These are phyloP conservation scores for Clitocybe nebularis DNA, from an alignment of 1,284 basidiomycete genomes.

Conservation along the genomic window DNA sequence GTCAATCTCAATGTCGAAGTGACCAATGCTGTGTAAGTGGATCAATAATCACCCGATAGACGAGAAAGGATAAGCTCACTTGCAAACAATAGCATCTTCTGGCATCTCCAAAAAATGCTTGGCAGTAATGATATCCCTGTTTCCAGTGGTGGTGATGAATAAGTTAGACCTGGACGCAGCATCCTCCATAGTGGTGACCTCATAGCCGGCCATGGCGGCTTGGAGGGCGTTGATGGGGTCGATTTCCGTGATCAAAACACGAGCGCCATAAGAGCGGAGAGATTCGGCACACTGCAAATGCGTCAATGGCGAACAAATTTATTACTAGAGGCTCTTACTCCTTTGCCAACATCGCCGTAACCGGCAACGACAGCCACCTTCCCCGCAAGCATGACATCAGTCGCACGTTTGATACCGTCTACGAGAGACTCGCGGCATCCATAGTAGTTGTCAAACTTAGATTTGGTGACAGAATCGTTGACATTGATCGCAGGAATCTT, in stretches of 20 bases:
- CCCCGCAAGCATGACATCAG: slow-evolving; percentile 99
- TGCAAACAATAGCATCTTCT: slow-evolving; percentile 98
- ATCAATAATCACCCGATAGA: slow-evolving; percentile 6
- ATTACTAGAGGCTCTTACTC: slow-evolving; percentile 53
- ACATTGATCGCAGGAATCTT: slow-evolving; percentile 99
- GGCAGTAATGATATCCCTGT: slow-evolving; percentile 95
- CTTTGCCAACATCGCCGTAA: slow-evolving; percentile 99
- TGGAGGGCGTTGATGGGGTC: slow-evolving; percentile 99
- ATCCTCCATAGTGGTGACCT: slow-evolving; percentile 98
- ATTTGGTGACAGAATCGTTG: slow-evolving; percentile 99
- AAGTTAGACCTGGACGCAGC: slow-evolving; percentile 86
- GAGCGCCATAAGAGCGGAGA: slow-evolving; percentile 93
- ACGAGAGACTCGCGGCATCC: slow-evolving; percentile 99
- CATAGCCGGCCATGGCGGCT: slow-evolving; percentile 99
- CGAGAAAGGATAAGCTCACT: slow-evolving; percentile 46
- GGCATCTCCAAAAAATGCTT: slow-evolving; percentile 94
- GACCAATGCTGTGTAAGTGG: slow-evolving; percentile 71
- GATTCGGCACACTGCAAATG: slow-evolving; percentile 88
- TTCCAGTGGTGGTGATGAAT: slow-evolving; percentile 98
- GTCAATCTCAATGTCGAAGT: slow-evolving; percentile 99
- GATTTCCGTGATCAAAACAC: slow-evolving; percentile 96
- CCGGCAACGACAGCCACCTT: slow-evolving; percentile 99
- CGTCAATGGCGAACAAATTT: slow-evolving; percentile 9
- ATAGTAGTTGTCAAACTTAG: slow-evolving; percentile 97
- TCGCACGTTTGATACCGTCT: slow-evolving; percentile 99